Evolutionary conservation across 768 basidiomycete species (phyloP).

Genomic region (Boletus eberwhitei): DNA sequence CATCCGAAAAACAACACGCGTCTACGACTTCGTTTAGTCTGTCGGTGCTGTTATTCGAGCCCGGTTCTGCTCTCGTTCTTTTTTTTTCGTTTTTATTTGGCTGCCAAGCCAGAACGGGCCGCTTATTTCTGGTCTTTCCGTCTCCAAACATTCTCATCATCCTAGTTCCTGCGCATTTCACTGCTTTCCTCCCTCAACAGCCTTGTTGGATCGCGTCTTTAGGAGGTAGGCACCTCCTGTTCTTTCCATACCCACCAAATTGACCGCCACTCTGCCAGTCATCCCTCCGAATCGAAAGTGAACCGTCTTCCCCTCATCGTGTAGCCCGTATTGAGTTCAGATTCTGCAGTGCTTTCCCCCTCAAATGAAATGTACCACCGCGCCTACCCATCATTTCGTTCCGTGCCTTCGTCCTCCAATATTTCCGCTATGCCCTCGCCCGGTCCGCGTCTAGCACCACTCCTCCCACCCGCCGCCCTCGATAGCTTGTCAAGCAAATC

Average conservation of each 20-base stretch:
- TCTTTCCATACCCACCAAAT: not conserved
- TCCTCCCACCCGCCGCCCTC: constrained; percentile 48
- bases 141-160: constrained; percentile 3
- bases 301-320: constrained; percentile 6
- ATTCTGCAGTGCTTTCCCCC: constrained; percentile 29
- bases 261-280: not conserved
- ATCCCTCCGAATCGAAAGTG: constrained; percentile 16
- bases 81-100: constrained; percentile 3
- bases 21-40: not conserved
- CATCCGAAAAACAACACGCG: constrained; percentile 9
- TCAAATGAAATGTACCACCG: constrained; percentile 61
- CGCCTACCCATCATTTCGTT: constrained; percentile 51
- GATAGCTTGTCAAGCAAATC: constrained; percentile 41
- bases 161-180: not conserved
- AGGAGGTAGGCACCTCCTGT: not conserved
- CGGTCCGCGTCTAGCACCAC: constrained; percentile 47
- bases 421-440: constrained; percentile 15
- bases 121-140: not conserved
- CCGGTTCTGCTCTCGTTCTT: not conserved
- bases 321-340: constrained; percentile 12
- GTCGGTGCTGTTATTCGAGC: not conserved
- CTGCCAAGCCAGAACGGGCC: not conserved
- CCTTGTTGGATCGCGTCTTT: constrained; percentile 10
- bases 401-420: constrained; percentile 44
- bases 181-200: constrained; percentile 1